Conservation (phyloP, 108 stramenopile genomes). For the Stephanodiscus triporus region DNA sequence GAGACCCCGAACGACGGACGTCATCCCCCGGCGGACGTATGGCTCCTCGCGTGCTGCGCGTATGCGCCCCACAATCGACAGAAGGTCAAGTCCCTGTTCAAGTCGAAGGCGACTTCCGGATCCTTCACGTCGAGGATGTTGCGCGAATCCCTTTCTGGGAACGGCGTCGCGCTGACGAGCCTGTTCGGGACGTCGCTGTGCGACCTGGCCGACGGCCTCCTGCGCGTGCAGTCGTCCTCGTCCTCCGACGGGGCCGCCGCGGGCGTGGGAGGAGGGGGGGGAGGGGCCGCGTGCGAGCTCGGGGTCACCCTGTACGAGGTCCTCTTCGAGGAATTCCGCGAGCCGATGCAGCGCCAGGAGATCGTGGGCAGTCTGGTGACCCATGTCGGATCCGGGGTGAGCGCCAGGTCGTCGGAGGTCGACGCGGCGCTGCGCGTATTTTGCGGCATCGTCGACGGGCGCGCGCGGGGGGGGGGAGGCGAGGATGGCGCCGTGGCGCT, state of each 20-base stretch:
- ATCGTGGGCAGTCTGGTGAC: conserved; percentile 36
- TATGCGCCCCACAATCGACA: conserved; percentile 50
- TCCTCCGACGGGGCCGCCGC: background rate
- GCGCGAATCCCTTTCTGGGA: conserved; percentile 32
- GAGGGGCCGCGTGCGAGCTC: conserved; percentile 25
- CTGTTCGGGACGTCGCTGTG: conserved; percentile 38
- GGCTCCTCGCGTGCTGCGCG: conserved; percentile 54
- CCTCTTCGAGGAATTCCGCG: conserved; percentile 48
- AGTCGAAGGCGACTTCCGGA: conserved; percentile 40
- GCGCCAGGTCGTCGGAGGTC: conserved; percentile 41
- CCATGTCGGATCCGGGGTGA: conserved; percentile 48
- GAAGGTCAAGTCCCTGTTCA: conserved; percentile 43
- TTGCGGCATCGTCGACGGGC: conserved; percentile 34
- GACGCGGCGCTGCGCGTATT: conserved; percentile 58
- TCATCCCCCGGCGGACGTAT: conserved; percentile 50
- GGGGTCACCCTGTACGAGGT: conserved; percentile 47
- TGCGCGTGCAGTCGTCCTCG: conserved; percentile 19
- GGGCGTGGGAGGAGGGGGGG: background rate
- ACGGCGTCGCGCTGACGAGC: conserved; percentile 37
- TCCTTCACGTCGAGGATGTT: conserved; percentile 34
- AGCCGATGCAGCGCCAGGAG: conserved; percentile 49
- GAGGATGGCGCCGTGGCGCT: conserved; percentile 34
- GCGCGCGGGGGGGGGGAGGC: background rate
- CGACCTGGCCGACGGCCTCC: conserved; percentile 46
- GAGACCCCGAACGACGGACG: conserved; percentile 21